Evolutionary conservation across 345 rosid genomes (phyloP).

Genomic region (Reutealis trisperma): DNA sequence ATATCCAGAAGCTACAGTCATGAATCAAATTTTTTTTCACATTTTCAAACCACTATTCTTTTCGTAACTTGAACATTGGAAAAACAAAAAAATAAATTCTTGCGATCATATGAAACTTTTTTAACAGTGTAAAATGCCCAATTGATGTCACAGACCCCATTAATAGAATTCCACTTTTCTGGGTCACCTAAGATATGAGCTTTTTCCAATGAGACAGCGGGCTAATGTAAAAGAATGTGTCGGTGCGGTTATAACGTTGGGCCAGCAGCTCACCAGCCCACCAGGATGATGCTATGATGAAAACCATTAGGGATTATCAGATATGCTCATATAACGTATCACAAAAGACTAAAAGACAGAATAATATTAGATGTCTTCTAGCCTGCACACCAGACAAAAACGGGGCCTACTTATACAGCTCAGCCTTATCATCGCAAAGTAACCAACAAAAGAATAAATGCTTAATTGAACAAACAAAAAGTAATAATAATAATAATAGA

Average conservation of each 20-base stretch:
- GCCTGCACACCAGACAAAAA: conserved; percentile 25
- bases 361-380: not conserved
- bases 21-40: not conserved
- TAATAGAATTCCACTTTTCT: no score
- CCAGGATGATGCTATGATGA: conserved; percentile 16
- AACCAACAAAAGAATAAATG: not conserved
- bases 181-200: no score
- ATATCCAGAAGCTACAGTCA: conserved; percentile 18
- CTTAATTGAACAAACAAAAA: not conserved
- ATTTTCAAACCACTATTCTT: not conserved
- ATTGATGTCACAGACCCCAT: no score
- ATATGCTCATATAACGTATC: not conserved
- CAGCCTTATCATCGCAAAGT: conserved; percentile 9
- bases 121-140: no score
- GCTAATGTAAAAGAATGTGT: no score
- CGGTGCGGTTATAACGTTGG: conserved; percentile 15
- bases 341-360: not conserved
- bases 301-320: not conserved
- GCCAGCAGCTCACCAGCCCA: conserved; percentile 10
- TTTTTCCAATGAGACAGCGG: no score
- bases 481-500: no score
- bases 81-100: conserved; percentile 10
- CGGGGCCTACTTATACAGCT: conserved; percentile 27
- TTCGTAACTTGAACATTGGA: not conserved
- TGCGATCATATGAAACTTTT: conserved; percentile 1